Conservation (phyloP, 2,329 filamentous ascomycete species). For the Fusarium pilosicola region DNA sequence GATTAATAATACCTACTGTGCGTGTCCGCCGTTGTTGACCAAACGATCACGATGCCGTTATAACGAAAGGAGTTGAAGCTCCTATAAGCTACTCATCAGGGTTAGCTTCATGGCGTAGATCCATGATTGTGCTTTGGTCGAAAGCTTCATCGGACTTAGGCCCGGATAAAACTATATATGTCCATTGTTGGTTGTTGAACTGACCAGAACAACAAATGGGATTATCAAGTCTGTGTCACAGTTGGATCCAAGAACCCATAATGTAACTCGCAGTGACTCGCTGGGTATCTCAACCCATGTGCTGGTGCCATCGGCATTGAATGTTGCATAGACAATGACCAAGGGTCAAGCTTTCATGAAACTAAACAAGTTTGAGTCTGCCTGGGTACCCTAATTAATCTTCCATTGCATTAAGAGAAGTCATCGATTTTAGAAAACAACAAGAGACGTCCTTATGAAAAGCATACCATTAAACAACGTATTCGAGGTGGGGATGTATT, state of each 20-base stretch:
- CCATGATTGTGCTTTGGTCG: background rate
- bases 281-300: background rate
- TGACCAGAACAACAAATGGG: background rate
- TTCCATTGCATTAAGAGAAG: background rate
- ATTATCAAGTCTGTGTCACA: background rate
- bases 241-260: background rate
- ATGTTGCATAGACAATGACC: background rate
- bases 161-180: background rate
- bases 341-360: background rate
- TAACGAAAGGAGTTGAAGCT: background rate
- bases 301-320: background rate
- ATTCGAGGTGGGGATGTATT: background rate
- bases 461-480: background rate
- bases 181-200: background rate
- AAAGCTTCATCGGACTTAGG: background rate
- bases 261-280: background rate
- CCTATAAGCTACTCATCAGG: background rate
- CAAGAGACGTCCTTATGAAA: background rate
- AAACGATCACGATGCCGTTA: background rate
- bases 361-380: background rate
- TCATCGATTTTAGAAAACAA: background rate
- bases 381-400: background rate
- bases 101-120: constrained; percentile 30
- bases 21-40: no score
- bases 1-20: background rate